Evolutionary conservation across 345 rosid species (phyloP), one percentile per base, ranked within the genome.

Genomic region (Moricandia arvensis): DNA sequence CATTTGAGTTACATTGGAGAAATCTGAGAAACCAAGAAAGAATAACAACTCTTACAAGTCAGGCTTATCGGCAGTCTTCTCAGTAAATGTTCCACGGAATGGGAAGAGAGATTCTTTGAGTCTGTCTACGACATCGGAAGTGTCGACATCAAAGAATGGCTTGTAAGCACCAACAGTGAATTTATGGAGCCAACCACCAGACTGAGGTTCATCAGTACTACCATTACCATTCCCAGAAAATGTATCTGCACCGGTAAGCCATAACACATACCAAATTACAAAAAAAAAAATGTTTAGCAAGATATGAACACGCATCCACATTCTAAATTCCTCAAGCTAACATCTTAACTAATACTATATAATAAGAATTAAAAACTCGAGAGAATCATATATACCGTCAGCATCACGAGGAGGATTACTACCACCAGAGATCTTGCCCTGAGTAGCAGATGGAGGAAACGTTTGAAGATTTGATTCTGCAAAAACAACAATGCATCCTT

Each of bases 101-200:
- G 97, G 98, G 68, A 90, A 87, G 43, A 94, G 96, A 6, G 98
- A 90, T 68, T 94, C 91, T 80, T 82, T 90, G 70, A 94, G 86
- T 77, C 98, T 91, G 67, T 91, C 97, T 27, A 94, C 37, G 17
- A 94, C 98, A 82, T 94, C 95, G 1, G 88, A 58, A 12, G 98
- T 91, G 76, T 94, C 95, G 4, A 94, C 91, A 75, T 94, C 98
- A 69, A 94, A 94, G 85, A 85, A 94, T 27, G 95, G 96, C 84
- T 91, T 88, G 83, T 91, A 94, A 9, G 98, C 83, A 82, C 84
- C 86, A 76, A 91, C 70, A 45, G 88, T 73, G 79, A 90, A 91
- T 33, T 79, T 78, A 65, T 83, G 83, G 62, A 89, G 78, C 98
- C 97, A 91, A 31, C 96, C 93, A 80, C 88, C 55, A 34, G 82